Evolutionary conservation across 345 rosid genomes (phyloP).

Genomic region (Salix exigua): DNA sequence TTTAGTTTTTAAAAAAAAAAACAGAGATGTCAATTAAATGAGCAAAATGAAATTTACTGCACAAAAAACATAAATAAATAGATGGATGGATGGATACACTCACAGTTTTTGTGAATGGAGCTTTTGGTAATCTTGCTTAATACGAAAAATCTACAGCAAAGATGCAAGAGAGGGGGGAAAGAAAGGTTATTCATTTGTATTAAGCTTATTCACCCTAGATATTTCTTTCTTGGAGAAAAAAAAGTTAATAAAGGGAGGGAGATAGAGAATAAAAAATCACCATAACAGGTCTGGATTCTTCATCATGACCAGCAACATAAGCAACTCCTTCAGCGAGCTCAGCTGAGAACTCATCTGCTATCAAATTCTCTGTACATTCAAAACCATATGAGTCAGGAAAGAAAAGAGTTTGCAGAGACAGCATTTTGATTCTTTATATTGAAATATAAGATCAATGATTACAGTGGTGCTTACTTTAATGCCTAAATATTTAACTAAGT

Average conservation of each 20-base stretch:
- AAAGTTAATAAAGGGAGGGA: neutral
- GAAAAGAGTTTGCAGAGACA: neutral
- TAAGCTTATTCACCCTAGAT: neutral
- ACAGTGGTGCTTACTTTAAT: conserved; percentile 29
- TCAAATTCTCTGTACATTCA: conserved; percentile 48
- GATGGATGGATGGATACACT: conserved; percentile 12
- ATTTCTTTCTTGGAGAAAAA: neutral
- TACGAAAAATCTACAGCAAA: conserved; percentile 66
- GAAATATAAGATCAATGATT: conserved; percentile 28
- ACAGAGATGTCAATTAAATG: too few species aligned
- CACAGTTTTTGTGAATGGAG: conserved; percentile 72
- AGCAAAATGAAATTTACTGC: neutral
- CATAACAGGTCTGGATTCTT: conserved; percentile 72
- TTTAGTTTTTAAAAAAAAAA: too few species aligned
- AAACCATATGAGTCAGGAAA: neutral
- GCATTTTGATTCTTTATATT: conserved; percentile 4
- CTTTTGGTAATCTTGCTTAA: conserved; percentile 87
- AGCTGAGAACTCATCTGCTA: conserved; percentile 90
- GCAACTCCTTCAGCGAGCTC: conserved; percentile 82
- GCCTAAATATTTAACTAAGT: conserved; percentile 30
- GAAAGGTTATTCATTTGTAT: neutral
- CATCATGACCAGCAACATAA: conserved; percentile 85
- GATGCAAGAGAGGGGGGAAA: neutral
- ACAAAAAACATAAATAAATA: too few species aligned
- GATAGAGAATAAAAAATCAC: conserved; percentile 25